Conservation (phyloP, 257 asterid species). For the Ocimum tenuiflorum region DNA sequence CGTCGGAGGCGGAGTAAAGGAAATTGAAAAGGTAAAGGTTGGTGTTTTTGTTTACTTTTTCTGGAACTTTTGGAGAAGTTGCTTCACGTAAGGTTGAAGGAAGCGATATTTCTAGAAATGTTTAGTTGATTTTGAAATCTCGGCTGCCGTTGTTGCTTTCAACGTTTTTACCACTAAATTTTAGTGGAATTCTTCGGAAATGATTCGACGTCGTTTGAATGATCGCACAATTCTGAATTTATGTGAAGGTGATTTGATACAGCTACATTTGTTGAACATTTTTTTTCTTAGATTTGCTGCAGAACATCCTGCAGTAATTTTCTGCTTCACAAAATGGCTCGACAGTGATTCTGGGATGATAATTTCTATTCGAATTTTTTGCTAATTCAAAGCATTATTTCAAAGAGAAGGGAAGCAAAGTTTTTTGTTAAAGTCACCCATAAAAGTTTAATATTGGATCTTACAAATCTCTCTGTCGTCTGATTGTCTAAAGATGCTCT, state of each 20-base stretch:
- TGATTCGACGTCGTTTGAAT: conserved; percentile 25
- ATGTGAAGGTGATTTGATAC: conserved; percentile 28
- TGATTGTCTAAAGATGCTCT: conserved; percentile 15
- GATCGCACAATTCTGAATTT: conserved; percentile 26
- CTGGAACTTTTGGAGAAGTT: no score
- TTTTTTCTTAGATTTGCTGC: not conserved
- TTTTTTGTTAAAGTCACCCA: not conserved
- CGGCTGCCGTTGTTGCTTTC: not conserved
- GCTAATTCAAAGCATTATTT: no score
- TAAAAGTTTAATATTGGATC: conserved; percentile 24
- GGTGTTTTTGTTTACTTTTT: not conserved
- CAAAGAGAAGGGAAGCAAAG: not conserved
- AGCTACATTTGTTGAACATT: not conserved
- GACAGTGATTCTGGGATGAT: no score
- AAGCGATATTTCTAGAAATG: not conserved
- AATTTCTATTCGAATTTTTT: no score
- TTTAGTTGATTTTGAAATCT: not conserved
- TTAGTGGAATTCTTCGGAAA: conserved; percentile 17
- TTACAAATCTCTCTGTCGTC: conserved; percentile 10
- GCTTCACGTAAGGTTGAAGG: no score
- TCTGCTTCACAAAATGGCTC: no score
- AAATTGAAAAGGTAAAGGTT: conserved; percentile 13
- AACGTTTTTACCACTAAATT: no score
- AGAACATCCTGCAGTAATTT: not conserved
- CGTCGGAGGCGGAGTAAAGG: conserved; percentile 17